Percentiles rank a stretch among this genome's conserved stretches.
phyloP scores from a whole-genome alignment of 345 rosid species.

The Salix udensis region DNA sequence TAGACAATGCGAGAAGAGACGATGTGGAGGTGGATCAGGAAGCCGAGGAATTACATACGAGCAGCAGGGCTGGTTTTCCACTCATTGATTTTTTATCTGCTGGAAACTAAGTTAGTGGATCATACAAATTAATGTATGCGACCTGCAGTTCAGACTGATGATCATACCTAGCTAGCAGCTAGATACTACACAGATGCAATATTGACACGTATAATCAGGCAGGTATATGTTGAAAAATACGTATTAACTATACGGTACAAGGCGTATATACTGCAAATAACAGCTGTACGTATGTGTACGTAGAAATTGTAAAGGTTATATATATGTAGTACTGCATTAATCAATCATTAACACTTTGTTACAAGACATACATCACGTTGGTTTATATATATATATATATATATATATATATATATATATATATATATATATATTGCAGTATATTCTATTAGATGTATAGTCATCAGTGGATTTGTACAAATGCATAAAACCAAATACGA shows the following conservation, averaged over 20 bases:
- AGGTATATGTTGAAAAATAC: too few species aligned
- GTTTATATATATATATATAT: too few species aligned
- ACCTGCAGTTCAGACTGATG: not conserved
- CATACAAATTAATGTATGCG: not conserved
- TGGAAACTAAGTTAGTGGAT: slow-evolving; percentile 14
- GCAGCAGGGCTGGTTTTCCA: slow-evolving; percentile 24
- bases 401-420: too few species aligned
- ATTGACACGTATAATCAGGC: not conserved
- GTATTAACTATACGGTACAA: too few species aligned
- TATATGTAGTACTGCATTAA: too few species aligned
- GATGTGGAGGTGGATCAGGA: slow-evolving; percentile 51
- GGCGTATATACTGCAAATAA: not conserved
- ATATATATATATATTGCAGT: too few species aligned
- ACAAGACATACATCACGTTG: too few species aligned
- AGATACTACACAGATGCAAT: not conserved
- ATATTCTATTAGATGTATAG: too few species aligned
- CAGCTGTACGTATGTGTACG: not conserved
- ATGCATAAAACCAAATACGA: too few species aligned
- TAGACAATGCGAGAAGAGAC: slow-evolving; percentile 39
- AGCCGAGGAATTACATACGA: slow-evolving; percentile 22
- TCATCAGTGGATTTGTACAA: too few species aligned
- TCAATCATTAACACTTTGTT: too few species aligned
- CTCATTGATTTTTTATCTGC: slow-evolving; percentile 64
- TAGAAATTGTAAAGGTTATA: too few species aligned
- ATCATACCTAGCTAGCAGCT: not conserved